phyloP scores from a whole-genome alignment of 768 basidiomycete species.

The Leccinum uliginosum region DNA sequence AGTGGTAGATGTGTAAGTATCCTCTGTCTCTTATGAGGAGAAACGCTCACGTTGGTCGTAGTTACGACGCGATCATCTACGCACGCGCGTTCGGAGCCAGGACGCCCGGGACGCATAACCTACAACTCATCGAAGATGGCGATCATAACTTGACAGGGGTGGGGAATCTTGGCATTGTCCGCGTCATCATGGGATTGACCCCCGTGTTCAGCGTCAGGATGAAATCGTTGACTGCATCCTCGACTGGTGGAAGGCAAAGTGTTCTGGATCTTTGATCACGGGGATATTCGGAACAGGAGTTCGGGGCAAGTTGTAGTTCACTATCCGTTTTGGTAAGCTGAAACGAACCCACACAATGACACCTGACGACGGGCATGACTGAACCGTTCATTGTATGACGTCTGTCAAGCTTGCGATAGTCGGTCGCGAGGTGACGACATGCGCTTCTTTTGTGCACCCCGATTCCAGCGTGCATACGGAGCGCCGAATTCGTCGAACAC shows the following conservation, averaged over 20 bases:
- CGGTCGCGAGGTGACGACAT: not conserved
- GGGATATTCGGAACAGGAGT: conserved; percentile 62
- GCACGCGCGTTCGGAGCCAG: conserved; percentile 54
- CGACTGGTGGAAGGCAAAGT: conserved; percentile 57
- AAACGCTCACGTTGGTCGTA: conserved; percentile 24
- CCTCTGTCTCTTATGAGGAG: not conserved
- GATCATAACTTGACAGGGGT: conserved; percentile 77
- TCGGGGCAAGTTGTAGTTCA: conserved; percentile 42
- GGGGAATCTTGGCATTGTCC: conserved; percentile 7
- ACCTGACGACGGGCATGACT: not conserved
- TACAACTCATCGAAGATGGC: conserved; percentile 66
- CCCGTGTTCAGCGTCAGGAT: conserved; percentile 45
- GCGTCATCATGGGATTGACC: conserved; percentile 1
- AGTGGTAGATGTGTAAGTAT: conserved; percentile 64
- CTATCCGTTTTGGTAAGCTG: not conserved
- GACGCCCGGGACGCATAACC: conserved; percentile 61
- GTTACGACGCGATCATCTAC: conserved; percentile 72
- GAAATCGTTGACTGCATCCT: conserved; percentile 64
- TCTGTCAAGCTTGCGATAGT: not conserved
- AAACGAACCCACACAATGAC: not conserved
- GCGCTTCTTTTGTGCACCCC: not conserved
- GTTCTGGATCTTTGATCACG: conserved; percentile 46
- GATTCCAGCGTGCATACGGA: not conserved
- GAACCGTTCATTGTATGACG: not conserved
- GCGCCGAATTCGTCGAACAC: not conserved